phyloP scores from a whole-genome alignment of 2,329 filamentous ascomycete genomes.

The Aspergillus sp. region DNA sequence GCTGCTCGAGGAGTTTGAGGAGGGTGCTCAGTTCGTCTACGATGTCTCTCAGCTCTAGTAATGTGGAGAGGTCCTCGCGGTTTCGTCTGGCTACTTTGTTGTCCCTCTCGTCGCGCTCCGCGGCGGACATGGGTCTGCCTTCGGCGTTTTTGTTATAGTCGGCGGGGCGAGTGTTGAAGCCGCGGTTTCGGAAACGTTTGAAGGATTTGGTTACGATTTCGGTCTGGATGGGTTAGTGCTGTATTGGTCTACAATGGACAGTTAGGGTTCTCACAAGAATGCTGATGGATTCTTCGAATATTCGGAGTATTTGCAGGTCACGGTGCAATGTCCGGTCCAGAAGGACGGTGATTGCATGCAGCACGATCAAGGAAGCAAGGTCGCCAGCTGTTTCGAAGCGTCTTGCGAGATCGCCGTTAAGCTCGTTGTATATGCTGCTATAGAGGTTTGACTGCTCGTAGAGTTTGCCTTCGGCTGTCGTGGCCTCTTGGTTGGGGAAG shows the following conservation, averaged over 20 bases:
- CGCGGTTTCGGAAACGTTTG: slow-evolving; percentile 62
- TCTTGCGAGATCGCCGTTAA: slow-evolving; percentile 65
- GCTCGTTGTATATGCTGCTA: slow-evolving; percentile 66
- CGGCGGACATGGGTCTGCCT: slow-evolving; percentile 33
- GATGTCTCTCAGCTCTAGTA: slow-evolving; percentile 65
- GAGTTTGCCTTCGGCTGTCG: slow-evolving; percentile 36
- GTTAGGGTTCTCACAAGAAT: slow-evolving; percentile 52
- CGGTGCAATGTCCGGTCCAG: slow-evolving; percentile 62
- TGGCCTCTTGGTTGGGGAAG: slow-evolving; percentile 38
- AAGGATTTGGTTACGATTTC: slow-evolving; percentile 65
- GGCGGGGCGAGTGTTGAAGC: slow-evolving; percentile 50
- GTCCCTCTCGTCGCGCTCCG: slow-evolving; percentile 48
- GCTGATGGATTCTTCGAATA: slow-evolving; percentile 68
- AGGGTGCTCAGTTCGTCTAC: slow-evolving; percentile 65
- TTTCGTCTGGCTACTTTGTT: slow-evolving; percentile 58
- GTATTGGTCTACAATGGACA: fast-evolving
- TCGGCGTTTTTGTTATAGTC: slow-evolving; percentile 33
- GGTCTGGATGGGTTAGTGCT: slow-evolving; percentile 44
- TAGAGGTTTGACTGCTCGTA: slow-evolving; percentile 59
- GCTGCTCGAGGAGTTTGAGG: slow-evolving; percentile 59
- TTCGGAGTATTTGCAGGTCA: slow-evolving; percentile 64
- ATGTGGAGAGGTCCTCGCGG: slow-evolving; percentile 63
- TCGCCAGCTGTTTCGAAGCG: slow-evolving; percentile 64
- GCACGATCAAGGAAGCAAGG: slow-evolving; percentile 62
- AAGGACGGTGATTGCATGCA: slow-evolving; percentile 64